Conservation (phyloP, 2,329 filamentous ascomycete species). For the Xylariaceae sp. region DNA sequence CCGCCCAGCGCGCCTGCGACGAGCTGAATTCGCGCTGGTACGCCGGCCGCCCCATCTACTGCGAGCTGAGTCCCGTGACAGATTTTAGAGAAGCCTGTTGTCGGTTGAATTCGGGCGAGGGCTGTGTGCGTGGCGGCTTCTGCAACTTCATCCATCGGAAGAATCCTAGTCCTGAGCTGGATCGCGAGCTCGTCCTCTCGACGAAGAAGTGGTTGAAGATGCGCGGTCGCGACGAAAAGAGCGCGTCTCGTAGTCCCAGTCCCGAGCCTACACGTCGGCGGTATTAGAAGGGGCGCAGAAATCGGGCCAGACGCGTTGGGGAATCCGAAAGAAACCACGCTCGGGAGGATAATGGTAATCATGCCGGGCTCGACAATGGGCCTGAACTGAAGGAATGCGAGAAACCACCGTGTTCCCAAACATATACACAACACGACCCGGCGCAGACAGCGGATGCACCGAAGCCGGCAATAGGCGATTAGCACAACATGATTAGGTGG, state of each 20-base stretch:
- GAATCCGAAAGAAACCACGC: not conserved
- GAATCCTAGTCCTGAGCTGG: slow-evolving; percentile 83
- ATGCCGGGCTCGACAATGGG: not conserved
- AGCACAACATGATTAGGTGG: too few species aligned
- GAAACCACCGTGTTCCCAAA: not conserved
- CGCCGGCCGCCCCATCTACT: slow-evolving; percentile 93
- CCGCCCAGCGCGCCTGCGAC: slow-evolving; percentile 88
- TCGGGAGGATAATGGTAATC: not conserved
- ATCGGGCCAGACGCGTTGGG: not conserved
- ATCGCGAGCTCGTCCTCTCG: slow-evolving; percentile 76
- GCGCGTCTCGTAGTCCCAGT: slow-evolving; percentile 74
- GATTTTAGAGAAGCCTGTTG: slow-evolving; percentile 98
- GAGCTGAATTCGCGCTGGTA: slow-evolving; percentile 95
- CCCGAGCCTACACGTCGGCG: slow-evolving; percentile 76
- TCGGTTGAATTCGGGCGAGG: slow-evolving; percentile 87
- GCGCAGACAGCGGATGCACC: not conserved
- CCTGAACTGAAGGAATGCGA: not conserved
- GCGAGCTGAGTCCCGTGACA: slow-evolving; percentile 92
- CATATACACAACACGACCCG: not conserved
- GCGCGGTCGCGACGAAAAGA: slow-evolving; percentile 78
- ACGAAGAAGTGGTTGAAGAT: slow-evolving; percentile 96
- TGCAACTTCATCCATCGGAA: slow-evolving; percentile 99
- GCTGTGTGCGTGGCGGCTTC: slow-evolving; percentile 92
- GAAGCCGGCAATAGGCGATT: too few species aligned
- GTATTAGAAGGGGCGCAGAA: slow-evolving; percentile 41